A percentile compares a stretch with the other conserved stretches of the same genome.
Evolutionary conservation across 1,284 basidiomycete genomes (phyloP).

Genomic region (Rhodotorula sp.): DNA sequence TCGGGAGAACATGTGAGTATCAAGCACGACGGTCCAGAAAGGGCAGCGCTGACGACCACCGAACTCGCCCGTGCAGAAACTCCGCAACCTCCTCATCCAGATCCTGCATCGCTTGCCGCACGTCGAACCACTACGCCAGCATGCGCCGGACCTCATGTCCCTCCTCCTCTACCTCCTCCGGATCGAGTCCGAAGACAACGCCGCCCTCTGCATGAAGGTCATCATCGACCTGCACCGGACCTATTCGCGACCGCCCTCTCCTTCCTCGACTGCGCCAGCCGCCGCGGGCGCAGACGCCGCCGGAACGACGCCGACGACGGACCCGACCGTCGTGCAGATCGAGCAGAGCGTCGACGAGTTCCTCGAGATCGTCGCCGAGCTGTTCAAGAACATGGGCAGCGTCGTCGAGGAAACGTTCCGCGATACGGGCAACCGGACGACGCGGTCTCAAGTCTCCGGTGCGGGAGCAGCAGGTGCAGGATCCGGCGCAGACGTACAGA

Average conservation of each 20-base stretch:
- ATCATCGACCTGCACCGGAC: slow-evolving; percentile 68
- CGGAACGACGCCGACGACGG: slow-evolving; percentile 49
- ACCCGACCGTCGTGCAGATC: slow-evolving; percentile 48
- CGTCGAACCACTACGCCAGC: slow-evolving; percentile 72
- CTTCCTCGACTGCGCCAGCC: slow-evolving; percentile 21
- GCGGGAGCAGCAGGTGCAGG: slow-evolving; percentile 11
- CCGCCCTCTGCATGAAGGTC: slow-evolving; percentile 84
- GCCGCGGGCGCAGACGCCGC: neutral
- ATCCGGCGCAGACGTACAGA: slow-evolving; percentile 13
- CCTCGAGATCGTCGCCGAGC: slow-evolving; percentile 69
- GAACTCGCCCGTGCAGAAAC: slow-evolving; percentile 55
- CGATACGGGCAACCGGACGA: slow-evolving; percentile 41
- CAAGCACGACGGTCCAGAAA: too few relatives aligned
- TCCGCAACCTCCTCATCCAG: slow-evolving; percentile 80
- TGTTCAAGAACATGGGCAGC: slow-evolving; percentile 72
- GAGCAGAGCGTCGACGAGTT: slow-evolving; percentile 80
- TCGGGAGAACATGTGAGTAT: slow-evolving; percentile 64
- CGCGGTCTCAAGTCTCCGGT: neutral
- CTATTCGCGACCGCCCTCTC: slow-evolving; percentile 48
- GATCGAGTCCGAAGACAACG: slow-evolving; percentile 96
- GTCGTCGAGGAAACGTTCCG: slow-evolving; percentile 75
- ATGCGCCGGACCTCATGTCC: slow-evolving; percentile 67
- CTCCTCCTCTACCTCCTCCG: slow-evolving; percentile 77
- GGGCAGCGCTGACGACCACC: neutral
- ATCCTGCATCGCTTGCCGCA: slow-evolving; percentile 85